Evolutionary conservation across 495 filamentous ascomycete species (phyloP).

Genomic region (Penicillium ochrochloron): DNA sequence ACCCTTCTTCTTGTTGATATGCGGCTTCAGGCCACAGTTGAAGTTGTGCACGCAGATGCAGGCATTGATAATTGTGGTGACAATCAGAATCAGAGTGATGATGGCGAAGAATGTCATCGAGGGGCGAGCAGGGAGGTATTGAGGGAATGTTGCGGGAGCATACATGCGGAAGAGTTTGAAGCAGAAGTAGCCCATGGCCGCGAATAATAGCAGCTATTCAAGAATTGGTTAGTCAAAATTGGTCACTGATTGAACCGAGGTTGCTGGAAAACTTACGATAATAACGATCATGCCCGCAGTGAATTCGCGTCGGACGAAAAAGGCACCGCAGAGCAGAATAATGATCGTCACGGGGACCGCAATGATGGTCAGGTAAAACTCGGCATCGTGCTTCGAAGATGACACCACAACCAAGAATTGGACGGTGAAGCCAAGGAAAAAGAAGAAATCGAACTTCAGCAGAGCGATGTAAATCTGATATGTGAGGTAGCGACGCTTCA

Average conservation of each 20-base stretch:
- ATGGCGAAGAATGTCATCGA: constrained; percentile 91
- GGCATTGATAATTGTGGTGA: constrained; percentile 88
- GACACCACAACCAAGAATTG: constrained; percentile 95
- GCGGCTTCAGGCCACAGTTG: constrained; percentile 84
- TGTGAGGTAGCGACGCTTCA: constrained; percentile 94
- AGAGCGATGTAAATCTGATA: constrained; percentile 99
- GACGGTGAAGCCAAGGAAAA: constrained; percentile 97
- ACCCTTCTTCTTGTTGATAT: constrained; percentile 70
- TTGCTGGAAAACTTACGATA: constrained; percentile 58
- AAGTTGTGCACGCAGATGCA: constrained; percentile 89
- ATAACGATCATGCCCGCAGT: constrained; percentile 74
- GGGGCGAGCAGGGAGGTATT: constrained; percentile 74
- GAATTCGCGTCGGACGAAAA: constrained; percentile 81
- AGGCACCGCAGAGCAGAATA: constrained; percentile 83
- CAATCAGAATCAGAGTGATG: constrained; percentile 85
- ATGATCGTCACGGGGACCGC: constrained; percentile 89
- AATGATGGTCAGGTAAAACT: constrained; percentile 84
- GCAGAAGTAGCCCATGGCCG: constrained; percentile 90
- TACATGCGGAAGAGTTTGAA: constrained; percentile 99
- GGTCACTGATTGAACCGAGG: not conserved
- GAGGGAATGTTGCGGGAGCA: constrained; percentile 49
- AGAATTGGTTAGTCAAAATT: not conserved
- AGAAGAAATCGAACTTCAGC: constrained; percentile 99
- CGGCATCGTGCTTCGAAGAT: constrained; percentile 64
- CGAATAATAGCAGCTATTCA: constrained; percentile 77